These are phyloP conservation scores for Yueomyces sp. DNA, from an alignment of 1,139 yeast genomes.

Conservation along the genomic window DNA sequence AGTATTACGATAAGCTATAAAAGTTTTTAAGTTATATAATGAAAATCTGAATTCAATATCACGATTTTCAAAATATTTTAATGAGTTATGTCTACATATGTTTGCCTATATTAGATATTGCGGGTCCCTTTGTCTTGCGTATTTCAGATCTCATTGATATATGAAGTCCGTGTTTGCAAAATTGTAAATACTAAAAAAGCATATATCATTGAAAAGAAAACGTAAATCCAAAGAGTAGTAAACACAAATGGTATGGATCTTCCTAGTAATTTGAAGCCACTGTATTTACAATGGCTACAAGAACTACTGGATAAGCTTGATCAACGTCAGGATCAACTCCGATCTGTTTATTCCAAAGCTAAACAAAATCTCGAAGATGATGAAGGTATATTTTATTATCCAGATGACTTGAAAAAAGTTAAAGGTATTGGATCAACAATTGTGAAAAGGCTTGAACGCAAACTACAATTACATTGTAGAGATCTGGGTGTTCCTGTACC, in stretches of 20 bases:
- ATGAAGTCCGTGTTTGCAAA: too few species aligned
- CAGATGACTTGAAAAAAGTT: conserved; percentile 19
- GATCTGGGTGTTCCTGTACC: conserved; percentile 7
- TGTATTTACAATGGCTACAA: conserved; percentile 19
- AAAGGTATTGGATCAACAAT: conserved; percentile 23
- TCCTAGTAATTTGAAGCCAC: conserved; percentile 14
- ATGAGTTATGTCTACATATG: too few species aligned
- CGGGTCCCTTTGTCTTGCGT: too few species aligned
- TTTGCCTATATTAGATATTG: too few species aligned
- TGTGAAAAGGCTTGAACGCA: conserved; percentile 14
- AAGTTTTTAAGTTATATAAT: conserved; percentile 4
- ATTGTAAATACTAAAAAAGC: too few species aligned
- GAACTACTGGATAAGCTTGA: conserved; percentile 13
- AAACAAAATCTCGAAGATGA: conserved; percentile 11
- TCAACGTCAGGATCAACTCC: conserved; percentile 18
- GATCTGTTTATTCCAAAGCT: conserved; percentile 18
- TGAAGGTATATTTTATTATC: conserved; percentile 12
- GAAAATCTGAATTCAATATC: too few species aligned
- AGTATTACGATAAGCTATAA: conserved; percentile 98
- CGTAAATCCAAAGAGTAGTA: too few species aligned
- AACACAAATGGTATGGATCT: conserved; percentile 6
- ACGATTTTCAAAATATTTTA: too few species aligned
- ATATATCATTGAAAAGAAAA: too few species aligned
- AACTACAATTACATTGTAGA: conserved; percentile 13
- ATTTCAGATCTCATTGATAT: too few species aligned